Conservation (phyloP, 2,329 filamentous ascomycete genomes). For the Amauroascus niger region DNA sequence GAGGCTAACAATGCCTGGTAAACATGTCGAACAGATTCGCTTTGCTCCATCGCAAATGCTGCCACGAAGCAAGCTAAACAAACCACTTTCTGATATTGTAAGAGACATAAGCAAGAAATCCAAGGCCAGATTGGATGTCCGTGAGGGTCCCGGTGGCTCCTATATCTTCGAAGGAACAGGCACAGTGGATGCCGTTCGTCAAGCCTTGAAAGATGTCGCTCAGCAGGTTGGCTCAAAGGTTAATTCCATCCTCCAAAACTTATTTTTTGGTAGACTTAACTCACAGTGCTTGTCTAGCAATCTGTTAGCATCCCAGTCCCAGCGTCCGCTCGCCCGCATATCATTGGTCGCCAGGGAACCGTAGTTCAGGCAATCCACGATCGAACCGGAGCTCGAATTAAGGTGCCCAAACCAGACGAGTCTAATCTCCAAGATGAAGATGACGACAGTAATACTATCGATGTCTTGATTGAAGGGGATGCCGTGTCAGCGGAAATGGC, state of each 20-base stretch:
- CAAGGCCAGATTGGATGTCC: slow-evolving; percentile 73
- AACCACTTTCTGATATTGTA: slow-evolving; percentile 72
- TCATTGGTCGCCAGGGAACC: slow-evolving; percentile 85
- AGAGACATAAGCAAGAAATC: slow-evolving; percentile 89
- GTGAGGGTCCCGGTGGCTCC: slow-evolving; percentile 59
- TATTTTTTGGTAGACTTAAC: neutral
- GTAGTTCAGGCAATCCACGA: slow-evolving; percentile 86
- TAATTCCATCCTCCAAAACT: slow-evolving; percentile 25
- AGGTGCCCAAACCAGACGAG: slow-evolving; percentile 73
- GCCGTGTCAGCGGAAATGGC: slow-evolving; percentile 77
- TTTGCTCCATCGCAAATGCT: slow-evolving; percentile 68
- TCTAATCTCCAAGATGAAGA: slow-evolving; percentile 58
- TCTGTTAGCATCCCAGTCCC: slow-evolving; percentile 70
- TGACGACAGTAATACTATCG: slow-evolving; percentile 64
- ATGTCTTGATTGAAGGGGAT: slow-evolving; percentile 85
- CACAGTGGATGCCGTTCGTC: slow-evolving; percentile 70
- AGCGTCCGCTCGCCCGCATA: slow-evolving; percentile 70
- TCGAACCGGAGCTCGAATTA: slow-evolving; percentile 79
- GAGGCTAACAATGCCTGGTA: slow-evolving; percentile 68
- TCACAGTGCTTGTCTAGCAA: slow-evolving; percentile 39
- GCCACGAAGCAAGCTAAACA: slow-evolving; percentile 67
- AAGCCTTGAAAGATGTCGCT: slow-evolving; percentile 81
- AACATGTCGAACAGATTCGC: slow-evolving; percentile 65
- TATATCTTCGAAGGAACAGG: slow-evolving; percentile 79
- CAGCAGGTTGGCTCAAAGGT: slow-evolving; percentile 81